Evolutionary conservation across 768 basidiomycete species (phyloP), one percentile per base, ranked within the genome.

Genomic region (Russula sp.): DNA sequence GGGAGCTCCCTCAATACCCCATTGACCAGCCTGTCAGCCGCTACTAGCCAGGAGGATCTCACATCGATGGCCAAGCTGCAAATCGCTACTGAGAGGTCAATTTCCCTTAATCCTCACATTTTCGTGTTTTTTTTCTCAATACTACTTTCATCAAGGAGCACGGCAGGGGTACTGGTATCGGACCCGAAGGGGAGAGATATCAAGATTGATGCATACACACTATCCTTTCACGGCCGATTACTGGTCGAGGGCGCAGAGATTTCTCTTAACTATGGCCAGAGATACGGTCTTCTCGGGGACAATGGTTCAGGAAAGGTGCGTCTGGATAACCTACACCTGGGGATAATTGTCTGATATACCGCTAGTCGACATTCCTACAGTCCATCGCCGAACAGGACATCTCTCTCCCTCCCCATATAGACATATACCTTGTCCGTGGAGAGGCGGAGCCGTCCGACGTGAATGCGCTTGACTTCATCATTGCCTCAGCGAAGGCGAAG

Each of bases 251-350:
- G 76, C 38, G 87, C 86, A 5, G 84, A 87, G 73, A 81, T 93
- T 53, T 75, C 88, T 4, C 84, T 93, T 64, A 93, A 93, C 72
- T 93, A 94, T 67, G 93, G 93, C 0, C 90, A 95, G 71, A 78
- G 92, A 66, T 99, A 99, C 70, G 97, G 97, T 74, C 79, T 99
- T 36, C 79, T 99, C 46, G 96, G 96, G 41, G 93, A 98, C 74
- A 98, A 99, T 72, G 96, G 96, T 36, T 95, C 91, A n/a, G 96
- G 96, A 77, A 99, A 99, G 86, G 94, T 94, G 65, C 57, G 77
- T 69, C 35, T 7, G 3, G n/a, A 43, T 43, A 7, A n/a, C 20
- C 50, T 49, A 35, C 6, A 2, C 20, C 20, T 38, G 7, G 59
- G 47, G 51, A 69, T 68, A 41, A 25, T 41, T 56, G 32, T 56